Evolutionary conservation across 164 flowering plant species (phyloP), one percentile per base, ranked within the genome.

Genomic region (Nelumbo lutea): DNA sequence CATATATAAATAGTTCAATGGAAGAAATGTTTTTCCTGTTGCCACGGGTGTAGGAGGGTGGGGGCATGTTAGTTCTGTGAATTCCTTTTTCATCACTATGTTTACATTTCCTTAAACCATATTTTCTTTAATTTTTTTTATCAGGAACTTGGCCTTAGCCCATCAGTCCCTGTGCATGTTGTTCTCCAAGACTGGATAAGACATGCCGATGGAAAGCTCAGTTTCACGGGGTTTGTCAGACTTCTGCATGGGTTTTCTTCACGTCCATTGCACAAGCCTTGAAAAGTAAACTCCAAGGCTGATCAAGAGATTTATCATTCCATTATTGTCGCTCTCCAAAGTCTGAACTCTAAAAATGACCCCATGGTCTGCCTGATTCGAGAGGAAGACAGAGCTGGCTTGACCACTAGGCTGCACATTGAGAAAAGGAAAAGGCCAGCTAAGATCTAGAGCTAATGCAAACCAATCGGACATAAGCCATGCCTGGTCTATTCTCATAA

Each of bases 111-210:
- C 41, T 15, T 10, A 9, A 9, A 15, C 60, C 3, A 8, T 61
- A 56, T 42, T 15, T 61, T 4, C 58, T 62, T 27, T 68, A 4
- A 27, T 47, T 68, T 70, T 42, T 53, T 69, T 62, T 45, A 48
- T 15, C 85, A 93, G 98, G 98, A 93, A 75, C 94, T 93, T 57
- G 97, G 98, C 62, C 94, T 93, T 62, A 75, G 96, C 72, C 89
- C 98, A 56, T 87, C 93, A 6, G 87, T 27, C 27, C 27, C 27
- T 27, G 27, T 27, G 27, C 27, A 27, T 27, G 27, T 27, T 27
- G 27, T 27, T 71, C 92, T 93, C 64, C 90, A 93, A 59, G 98
- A 93, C 70, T 93, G 98, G 98, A 89, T 93, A 42, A 76, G 97
- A 73, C 97, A 90, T 67, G 71, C 91, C 0, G 98, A 93, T 72